Conservation (phyloP, 352 stramenopile genomes). For the Hyaloperonospora arabidopsidis region DNA sequence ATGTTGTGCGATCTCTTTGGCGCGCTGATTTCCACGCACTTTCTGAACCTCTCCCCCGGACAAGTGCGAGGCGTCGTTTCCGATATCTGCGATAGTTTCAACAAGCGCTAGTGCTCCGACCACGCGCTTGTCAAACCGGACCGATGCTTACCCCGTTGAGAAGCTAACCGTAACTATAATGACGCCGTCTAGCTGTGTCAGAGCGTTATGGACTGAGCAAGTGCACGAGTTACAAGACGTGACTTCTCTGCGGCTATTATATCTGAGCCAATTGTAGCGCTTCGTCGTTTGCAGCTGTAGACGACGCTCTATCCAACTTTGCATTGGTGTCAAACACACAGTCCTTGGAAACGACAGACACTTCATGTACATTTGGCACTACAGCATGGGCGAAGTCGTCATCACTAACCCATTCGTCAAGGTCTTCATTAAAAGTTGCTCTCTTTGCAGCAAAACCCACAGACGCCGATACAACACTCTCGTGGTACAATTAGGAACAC, state of each 20-base stretch:
- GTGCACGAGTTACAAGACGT: conserved; percentile 91
- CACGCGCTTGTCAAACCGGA: conserved; percentile 70
- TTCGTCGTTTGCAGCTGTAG: conserved; percentile 22
- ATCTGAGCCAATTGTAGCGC: conserved; percentile 34
- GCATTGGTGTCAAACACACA: conserved; percentile 1
- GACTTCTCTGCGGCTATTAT: conserved; percentile 61
- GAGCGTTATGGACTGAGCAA: conserved; percentile 83
- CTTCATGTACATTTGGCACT: conserved; percentile 2
- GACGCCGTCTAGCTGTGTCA: conserved; percentile 73
- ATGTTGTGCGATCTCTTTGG: conserved; percentile 74
- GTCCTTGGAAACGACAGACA: background rate
- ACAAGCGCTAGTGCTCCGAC: conserved; percentile 77
- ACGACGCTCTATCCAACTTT: conserved; percentile 11
- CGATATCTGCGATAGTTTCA: conserved; percentile 84
- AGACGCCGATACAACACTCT: conserved; percentile 57
- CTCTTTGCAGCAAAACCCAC: conserved; percentile 64
- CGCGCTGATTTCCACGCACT: conserved; percentile 71
- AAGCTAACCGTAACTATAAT: conserved; percentile 75
- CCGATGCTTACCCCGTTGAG: conserved; percentile 74
- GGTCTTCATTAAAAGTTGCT: conserved; percentile 53
- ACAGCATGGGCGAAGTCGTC: conserved; percentile 35
- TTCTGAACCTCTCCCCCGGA: conserved; percentile 62
- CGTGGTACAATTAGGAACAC: conserved; percentile 67
- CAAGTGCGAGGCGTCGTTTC: conserved; percentile 81
- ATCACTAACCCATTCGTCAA: conserved; percentile 49